A percentile compares a stretch with the other conserved stretches of the same genome.
These are phyloP conservation scores for Exophiala sp. DNA, from an alignment of 2,329 filamentous ascomycete species.

Conservation along the genomic window DNA sequence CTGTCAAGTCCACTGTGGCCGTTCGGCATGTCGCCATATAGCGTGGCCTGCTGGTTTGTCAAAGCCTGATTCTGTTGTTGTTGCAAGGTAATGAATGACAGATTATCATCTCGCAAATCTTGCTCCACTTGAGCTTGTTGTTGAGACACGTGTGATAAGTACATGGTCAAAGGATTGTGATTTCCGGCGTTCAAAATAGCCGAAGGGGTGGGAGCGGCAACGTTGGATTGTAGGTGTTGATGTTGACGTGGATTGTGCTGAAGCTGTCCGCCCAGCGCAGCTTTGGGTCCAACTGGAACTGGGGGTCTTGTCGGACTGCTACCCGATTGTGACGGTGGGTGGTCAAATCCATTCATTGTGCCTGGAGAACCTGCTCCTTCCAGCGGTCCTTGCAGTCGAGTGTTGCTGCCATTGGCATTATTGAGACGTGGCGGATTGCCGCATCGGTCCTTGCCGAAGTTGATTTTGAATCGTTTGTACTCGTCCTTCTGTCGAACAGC, in stretches of 20 bases:
- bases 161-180: slow-evolving; percentile 89
- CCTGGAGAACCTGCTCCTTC: slow-evolving; percentile 53
- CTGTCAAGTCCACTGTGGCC: slow-evolving; percentile 49
- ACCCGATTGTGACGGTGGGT: slow-evolving; percentile 51
- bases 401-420: slow-evolving; percentile 54
- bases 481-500: slow-evolving; percentile 90
- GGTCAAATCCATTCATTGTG: slow-evolving; percentile 53
- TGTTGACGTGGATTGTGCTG: slow-evolving; percentile 50
- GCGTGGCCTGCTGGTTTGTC: slow-evolving; percentile 68
- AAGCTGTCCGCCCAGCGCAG: slow-evolving; percentile 44
- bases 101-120: slow-evolving; percentile 41
- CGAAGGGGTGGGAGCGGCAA: slow-evolving; percentile 58
- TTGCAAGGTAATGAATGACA: slow-evolving; percentile 42
- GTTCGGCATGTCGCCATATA: slow-evolving; percentile 64
- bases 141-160: slow-evolving; percentile 68
- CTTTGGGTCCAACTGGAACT: slow-evolving; percentile 50
- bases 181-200: slow-evolving; percentile 70
- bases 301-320: slow-evolving; percentile 56
- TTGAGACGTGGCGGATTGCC: slow-evolving; percentile 86
- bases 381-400: slow-evolving; percentile 53
- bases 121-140: slow-evolving; percentile 62
- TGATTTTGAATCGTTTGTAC: slow-evolving; percentile 98
- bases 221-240: slow-evolving; percentile 44
- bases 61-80: slow-evolving; percentile 61
- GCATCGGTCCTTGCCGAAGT: slow-evolving; percentile 97